Conservation (phyloP, 1,139 yeast species). For the Nakaseomyces glabratus region DNA sequence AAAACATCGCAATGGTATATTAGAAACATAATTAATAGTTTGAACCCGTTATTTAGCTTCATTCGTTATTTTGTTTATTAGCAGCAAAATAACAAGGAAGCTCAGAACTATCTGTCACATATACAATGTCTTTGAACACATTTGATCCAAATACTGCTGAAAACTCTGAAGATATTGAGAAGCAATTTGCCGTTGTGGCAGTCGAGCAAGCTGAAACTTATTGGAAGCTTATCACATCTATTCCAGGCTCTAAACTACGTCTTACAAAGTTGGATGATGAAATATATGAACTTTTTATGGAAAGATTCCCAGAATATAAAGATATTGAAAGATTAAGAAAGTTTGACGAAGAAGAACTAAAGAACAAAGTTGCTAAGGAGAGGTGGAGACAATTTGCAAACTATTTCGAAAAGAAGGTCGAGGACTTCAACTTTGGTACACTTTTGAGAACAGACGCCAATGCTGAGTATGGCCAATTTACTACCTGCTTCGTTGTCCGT, state of each 20-base stretch:
- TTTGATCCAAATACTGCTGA: constrained; percentile 54
- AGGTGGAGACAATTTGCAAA: constrained; percentile 89
- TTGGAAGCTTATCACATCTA: constrained; percentile 67
- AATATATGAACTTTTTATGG: constrained; percentile 58
- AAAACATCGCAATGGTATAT: too few relatives aligned
- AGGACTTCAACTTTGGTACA: constrained; percentile 94
- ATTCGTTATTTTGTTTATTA: too few relatives aligned
- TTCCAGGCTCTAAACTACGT: constrained; percentile 71
- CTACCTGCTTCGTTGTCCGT: constrained; percentile 84
- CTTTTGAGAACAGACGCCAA: constrained; percentile 62
- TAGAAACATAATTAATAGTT: too few relatives aligned
- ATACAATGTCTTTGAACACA: constrained; percentile 23
- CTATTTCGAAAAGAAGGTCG: constrained; percentile 63
- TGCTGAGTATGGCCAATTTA: constrained; percentile 73
- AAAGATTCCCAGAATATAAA: constrained; percentile 77
- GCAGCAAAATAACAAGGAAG: background rate
- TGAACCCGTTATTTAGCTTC: too few relatives aligned
- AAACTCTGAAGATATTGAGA: constrained; percentile 68
- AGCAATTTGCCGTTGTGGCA: constrained; percentile 96
- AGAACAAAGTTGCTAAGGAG: constrained; percentile 68
- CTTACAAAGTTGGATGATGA: constrained; percentile 79
- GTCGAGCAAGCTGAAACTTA: constrained; percentile 93
- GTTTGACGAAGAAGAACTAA: constrained; percentile 73
- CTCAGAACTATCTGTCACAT: background rate
- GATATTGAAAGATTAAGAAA: constrained; percentile 45